A percentile compares a stretch with the other conserved stretches of the same genome.
Conservation (phyloP, 2,329 filamentous ascomycete genomes). For the Trichoderma oligosporum region DNA sequence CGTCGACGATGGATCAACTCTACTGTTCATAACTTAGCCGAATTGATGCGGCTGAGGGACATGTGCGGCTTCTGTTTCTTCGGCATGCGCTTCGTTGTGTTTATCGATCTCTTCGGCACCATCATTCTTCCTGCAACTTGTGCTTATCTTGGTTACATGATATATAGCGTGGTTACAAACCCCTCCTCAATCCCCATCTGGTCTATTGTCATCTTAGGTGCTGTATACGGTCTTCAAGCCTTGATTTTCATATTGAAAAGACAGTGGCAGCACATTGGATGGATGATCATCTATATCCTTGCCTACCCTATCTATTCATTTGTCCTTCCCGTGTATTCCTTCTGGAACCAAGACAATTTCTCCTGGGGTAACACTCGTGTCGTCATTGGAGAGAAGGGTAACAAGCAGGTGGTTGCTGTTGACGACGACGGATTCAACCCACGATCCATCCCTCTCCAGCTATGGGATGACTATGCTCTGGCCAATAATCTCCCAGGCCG, state of each 20-base stretch:
- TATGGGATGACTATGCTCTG: slow-evolving; percentile 94
- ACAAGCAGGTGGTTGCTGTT: slow-evolving; percentile 83
- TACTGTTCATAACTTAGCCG: slow-evolving; percentile 91
- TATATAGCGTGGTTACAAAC: slow-evolving; percentile 69
- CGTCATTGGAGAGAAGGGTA: slow-evolving; percentile 89
- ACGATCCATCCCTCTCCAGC: slow-evolving; percentile 85
- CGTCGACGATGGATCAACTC: slow-evolving; percentile 99
- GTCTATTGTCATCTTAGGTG: slow-evolving; percentile 83
- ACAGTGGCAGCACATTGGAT: slow-evolving; percentile 97
- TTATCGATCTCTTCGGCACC: slow-evolving; percentile 90
- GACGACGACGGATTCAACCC: slow-evolving; percentile 86
- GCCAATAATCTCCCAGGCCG: slow-evolving; percentile 86
- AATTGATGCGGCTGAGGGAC: slow-evolving; percentile 84
- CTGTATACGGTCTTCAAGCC: slow-evolving; percentile 91
- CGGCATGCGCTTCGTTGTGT: slow-evolving; percentile 94
- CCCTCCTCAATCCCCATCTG: slow-evolving; percentile 77
- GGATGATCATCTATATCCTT: slow-evolving; percentile 99
- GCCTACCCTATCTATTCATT: slow-evolving; percentile 94
- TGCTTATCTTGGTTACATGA: slow-evolving; percentile 79
- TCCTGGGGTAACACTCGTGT: slow-evolving; percentile 98
- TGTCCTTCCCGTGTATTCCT: slow-evolving; percentile 88
- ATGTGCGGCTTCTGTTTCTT: slow-evolving; percentile 99
- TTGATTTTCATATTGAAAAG: slow-evolving; percentile 95
- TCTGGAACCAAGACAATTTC: slow-evolving; percentile 99
- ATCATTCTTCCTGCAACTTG: slow-evolving; percentile 87